Evolutionary conservation across 2,329 filamentous ascomycete genomes (phyloP), one percentile per base, ranked within the genome.

Genomic region (Grosmannia penicillata): DNA sequence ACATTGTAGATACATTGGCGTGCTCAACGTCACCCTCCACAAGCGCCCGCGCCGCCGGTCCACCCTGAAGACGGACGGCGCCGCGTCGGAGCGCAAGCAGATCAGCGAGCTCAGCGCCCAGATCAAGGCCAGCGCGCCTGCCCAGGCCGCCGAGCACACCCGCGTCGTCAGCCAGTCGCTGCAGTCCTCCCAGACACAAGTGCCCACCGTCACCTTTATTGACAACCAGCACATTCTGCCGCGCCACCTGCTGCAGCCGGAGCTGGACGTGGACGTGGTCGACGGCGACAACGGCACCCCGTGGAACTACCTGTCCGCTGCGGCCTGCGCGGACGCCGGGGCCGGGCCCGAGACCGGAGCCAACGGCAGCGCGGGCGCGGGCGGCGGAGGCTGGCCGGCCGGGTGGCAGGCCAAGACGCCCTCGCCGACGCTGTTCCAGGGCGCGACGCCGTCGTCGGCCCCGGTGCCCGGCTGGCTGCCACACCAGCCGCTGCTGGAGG

Each of bases 171-270:
- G 75, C 55, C 86, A 94, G 55, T 93, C 84, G 11, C 70, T 94
- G 43, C 72, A 82, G 40, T 71, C 73, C 26, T 56, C 60, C 23
- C 63, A 63, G 21, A 70, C 75, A 25, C 72, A 80, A 18, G 75
- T 93, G 23, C 87, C 89, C 2, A 89, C 91, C 29, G 89, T 96
- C 33, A 85, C 91, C 0, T 85, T 95, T 44, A 83, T 89, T 51
- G 87, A 95, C 55, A 96, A 96, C 54, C 75, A 81, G 46, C 89
- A 96, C 53, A 93, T 96, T 42, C 76, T 95, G 30, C 89, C 89
- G 2, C 76, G 84, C 33, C 83, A 82, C 50, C 68, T 95, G 22
- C 79, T 95, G 36, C 74, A 77, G 38, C 67, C 78, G 15, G 66
- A 75, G 1, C 17, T 33, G 14, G 18, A n/a, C 32, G 5, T 11